Base-by-base conservation (phyloP, 2,329 filamentous ascomycete species). In the Aspergillus neotritici region DNA sequence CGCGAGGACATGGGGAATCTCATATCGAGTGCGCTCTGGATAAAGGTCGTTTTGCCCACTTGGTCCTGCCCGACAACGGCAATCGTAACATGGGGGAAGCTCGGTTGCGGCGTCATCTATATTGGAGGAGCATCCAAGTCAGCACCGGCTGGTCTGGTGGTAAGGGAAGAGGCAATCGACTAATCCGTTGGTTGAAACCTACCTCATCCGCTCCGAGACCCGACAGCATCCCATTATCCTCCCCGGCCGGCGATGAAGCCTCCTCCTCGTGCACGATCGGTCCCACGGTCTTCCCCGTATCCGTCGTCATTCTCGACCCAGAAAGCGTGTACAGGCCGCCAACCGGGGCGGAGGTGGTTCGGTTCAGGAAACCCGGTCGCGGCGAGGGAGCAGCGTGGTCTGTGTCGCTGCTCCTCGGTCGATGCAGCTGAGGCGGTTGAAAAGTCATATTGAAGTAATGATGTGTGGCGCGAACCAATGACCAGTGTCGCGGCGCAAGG, bases 21-120 rank as follows among this genome's bases (percentile, higher is more conserved):
- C 56, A 80, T 69, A 37, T 77, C 75, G 41, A 83, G 63, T 10
- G 78, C 76, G 44, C 71, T 69, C 49, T 74, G 74, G 48, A 81
- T 74, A 54, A 83, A 82, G 36, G 74, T 76, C 16, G 77, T 75
- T 62, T 82, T 83, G 47, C 79, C 79, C 5, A 76, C 73, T 40
- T 67, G 68, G 43, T 68, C 65, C 40, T 71, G 69, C 47, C 79
- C 79, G 36, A 81, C 64, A 25, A 82, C 72, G 38, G 74, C 76
- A 49, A 82, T 74, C 52, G 78, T 80, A 55, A 82, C 71, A 56
- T 79, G 72, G 31, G 74, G 74, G 51, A 75, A 55, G 41, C 50
- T 56, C 34, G 56, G 47, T 41, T 58, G 65, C 38, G 54, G 48
- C 5, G 52, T 34, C 37, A 50, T 53, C 57, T 60, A 47, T 34